phyloP scores from a whole-genome alignment of 306 rosid species.

The Acacia confusa region DNA sequence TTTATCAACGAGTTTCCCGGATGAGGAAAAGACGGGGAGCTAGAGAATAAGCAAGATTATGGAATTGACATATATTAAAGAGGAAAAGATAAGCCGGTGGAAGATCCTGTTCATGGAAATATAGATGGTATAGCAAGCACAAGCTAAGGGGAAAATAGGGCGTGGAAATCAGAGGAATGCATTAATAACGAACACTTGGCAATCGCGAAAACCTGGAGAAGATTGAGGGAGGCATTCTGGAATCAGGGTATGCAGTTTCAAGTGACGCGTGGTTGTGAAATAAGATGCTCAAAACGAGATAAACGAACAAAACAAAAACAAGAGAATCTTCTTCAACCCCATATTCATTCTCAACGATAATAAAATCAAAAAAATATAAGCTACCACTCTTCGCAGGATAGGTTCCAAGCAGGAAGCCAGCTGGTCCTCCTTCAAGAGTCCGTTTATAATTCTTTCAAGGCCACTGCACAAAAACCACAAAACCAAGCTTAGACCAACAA shows the following conservation, averaged over 20 bases:
- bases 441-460: slow-evolving; percentile 25
- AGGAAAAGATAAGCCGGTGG: not conserved
- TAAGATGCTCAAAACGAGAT: slow-evolving; percentile 16
- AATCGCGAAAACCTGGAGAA: slow-evolving; percentile 23
- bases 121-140: not conserved
- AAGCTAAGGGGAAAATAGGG: not conserved
- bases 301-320: not conserved
- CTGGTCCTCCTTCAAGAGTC: not conserved
- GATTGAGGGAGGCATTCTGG: slow-evolving; percentile 7
- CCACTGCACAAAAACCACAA: slow-evolving; percentile 44
- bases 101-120: not conserved
- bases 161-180: slow-evolving; percentile 8
- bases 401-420: slow-evolving; percentile 29
- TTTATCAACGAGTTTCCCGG: not conserved
- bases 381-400: slow-evolving; percentile 49
- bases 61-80: not conserved
- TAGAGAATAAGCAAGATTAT: not conserved
- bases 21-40: not conserved
- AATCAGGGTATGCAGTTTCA: not conserved
- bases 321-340: not conserved
- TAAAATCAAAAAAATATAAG: not conserved
- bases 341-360: not conserved
- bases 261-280: slow-evolving; percentile 17
- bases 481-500: slow-evolving; percentile 26
- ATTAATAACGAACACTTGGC: not conserved